Base-by-base conservation (phyloP, 2,329 filamentous ascomycete genomes). In the Sporothrix luriei region DNA sequence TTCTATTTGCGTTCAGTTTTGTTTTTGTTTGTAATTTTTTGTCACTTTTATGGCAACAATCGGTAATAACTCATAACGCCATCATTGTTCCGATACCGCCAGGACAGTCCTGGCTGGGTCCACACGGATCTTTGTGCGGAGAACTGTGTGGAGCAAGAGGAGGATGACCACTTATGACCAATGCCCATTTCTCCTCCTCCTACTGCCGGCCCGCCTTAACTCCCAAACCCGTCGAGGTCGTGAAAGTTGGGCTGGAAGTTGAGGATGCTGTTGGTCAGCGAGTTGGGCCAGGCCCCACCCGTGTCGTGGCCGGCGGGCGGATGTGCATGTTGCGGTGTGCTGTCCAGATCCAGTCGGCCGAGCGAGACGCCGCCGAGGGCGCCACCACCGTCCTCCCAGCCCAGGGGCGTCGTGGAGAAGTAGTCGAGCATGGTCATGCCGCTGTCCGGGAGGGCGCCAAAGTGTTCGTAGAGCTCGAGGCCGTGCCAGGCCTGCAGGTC, bases 201-300 rank as follows among this genome's bases (percentile, higher is more conserved):
- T 38, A 3, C 33, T 10, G 29, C 29, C 29, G 29, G 4, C 33
- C 14, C 19, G 29, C 43, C 16, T 65, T 43, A 67, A 11, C 33
- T 55, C 1, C 33, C 52, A 49, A 68, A 59, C 4, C 40, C 43
- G 1, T n/a, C 66, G 1, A 69, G 26, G 10, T 68, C 69, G 9
- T 49, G 21, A 24, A 70, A 68, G 24, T 38, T 67, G 9, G 69
- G 54, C 16, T 70, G 69, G 11, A 70, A 70, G 49, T 70, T 70
- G 26, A 70, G 69, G n/a, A 70, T 68, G 24, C 69, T 70, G 69
- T 64, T 68, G 2, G 69, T 70, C 48, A 68, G 33, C 21, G 68
- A 52, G 29, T 70, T 55, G 2, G 64, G 64, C 64, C 64, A 66
- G 21, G 16, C 62, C 19, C 62, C 62, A 9, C 16, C 26, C 19